Evolutionary conservation across 306 rosid genomes (phyloP), one percentile per base, ranked within the genome.

Genomic region (Inga oerstediana): DNA sequence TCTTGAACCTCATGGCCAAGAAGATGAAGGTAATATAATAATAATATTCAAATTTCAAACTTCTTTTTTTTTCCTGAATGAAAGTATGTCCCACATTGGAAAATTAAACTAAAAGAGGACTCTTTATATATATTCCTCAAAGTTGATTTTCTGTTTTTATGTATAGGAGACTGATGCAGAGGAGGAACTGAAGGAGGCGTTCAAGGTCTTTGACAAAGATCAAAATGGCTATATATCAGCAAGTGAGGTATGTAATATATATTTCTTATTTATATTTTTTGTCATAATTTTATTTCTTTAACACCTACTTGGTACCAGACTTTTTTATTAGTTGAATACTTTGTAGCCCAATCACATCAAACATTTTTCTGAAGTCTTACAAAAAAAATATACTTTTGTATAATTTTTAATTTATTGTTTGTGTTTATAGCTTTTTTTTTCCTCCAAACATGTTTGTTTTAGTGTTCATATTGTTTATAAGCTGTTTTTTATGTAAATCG

Each of bases 171-270:
- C 91, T 67, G 98, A 95, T 82, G 94, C 88, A 7, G 98, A 93
- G 78, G 98, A 95, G 62, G 98, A 95, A 83, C 94, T 93, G 1
- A 93, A 89, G 78, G 98, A 93, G 86, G 98, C 97, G 72, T 95
- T 95, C 90, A 93, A 93, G 84, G 98, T 95, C 66, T 95, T 95
- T 85, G 98, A 95, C 83, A 95, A 92, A 84, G 98, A 95, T 80
- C 97, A 95, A 86, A 93, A 95, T 83, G 98, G 98, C 19, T 95
- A 85, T 73, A 93, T 95, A 70, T 95, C 98, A 30, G 98, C 98
- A n/a, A 93, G 75, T 74, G 98, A 93, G 94, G 98, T 95, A 88
- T 46, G 45, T 81, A 59, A 58, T 59, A 24, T 37, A n/a, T 35
- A 27, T 22, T 37, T 54, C 7, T n/a, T 56, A 72, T 81, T 16